A percentile compares a stretch with the other conserved stretches of the same genome.
Evolutionary conservation across 441 rosid genomes (phyloP).

Genomic region (Rhodomyrtus psidioides): DNA sequence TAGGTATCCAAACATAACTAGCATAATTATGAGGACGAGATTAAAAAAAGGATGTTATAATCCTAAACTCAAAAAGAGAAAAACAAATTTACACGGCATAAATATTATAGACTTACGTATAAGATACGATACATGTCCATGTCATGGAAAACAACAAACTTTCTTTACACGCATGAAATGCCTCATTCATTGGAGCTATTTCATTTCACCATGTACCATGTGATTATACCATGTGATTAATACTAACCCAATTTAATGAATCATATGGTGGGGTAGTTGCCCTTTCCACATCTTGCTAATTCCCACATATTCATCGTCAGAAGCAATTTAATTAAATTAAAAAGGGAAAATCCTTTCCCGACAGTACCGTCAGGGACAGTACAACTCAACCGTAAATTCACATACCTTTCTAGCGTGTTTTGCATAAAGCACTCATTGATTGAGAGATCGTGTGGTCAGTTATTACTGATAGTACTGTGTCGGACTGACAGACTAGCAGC

Average conservation of each 20-base stretch:
- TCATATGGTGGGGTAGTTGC: background rate
- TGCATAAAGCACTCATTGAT: too few relatives aligned
- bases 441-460: too few relatives aligned
- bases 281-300: background rate
- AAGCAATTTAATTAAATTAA: background rate
- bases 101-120: background rate
- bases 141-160: background rate
- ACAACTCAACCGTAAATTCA: too few relatives aligned
- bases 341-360: too few relatives aligned
- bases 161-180: background rate
- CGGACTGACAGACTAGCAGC: too few relatives aligned
- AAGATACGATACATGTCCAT: background rate
- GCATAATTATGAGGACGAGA: background rate
- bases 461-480: too few relatives aligned
- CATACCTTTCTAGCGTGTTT: too few relatives aligned
- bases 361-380: too few relatives aligned
- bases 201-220: background rate
- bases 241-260: background rate
- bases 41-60: background rate
- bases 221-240: too few relatives aligned
- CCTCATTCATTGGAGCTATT: background rate
- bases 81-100: background rate
- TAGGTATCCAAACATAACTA: background rate
- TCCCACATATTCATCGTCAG: background rate
- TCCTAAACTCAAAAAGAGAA: background rate